Percentiles rank a stretch among this genome's conserved stretches.
phyloP scores from a whole-genome alignment of 768 basidiomycete genomes.

The Hygrophorus pudorinus region DNA sequence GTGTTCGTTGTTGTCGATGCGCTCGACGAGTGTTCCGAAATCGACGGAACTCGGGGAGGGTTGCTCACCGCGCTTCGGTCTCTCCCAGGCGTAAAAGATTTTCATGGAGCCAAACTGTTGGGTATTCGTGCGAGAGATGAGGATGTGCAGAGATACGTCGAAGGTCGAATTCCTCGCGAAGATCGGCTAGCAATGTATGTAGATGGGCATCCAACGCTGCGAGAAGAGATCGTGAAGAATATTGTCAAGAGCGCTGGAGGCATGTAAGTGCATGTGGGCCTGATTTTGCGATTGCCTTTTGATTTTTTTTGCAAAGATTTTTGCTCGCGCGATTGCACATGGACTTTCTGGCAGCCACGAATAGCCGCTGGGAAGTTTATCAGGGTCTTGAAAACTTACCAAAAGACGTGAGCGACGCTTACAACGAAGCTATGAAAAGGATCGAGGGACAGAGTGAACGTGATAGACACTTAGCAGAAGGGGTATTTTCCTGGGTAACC shows the following conservation, averaged over 20 bases:
- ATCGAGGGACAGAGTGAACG: conserved; percentile 3
- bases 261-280: conserved; percentile 5
- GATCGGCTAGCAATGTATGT: neutral
- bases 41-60: neutral
- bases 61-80: neutral
- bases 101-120: neutral
- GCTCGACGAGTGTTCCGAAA: neutral
- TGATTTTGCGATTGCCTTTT: no score
- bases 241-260: neutral
- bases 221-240: neutral
- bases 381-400: conserved; percentile 3
- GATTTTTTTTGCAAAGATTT: conserved; percentile 3
- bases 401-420: neutral
- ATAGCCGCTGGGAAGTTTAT: neutral
- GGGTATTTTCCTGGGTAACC: conserved; percentile 4
- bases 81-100: neutral
- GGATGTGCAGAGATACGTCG: conserved; percentile 3
- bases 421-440: conserved; percentile 5
- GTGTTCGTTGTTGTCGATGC: conserved; percentile 4
- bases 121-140: conserved; percentile 1
- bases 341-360: neutral
- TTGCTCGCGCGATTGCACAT: conserved; percentile 7
- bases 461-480: conserved; percentile 2
- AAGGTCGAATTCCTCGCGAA: neutral
- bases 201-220: neutral